Base-by-base conservation (phyloP, 2,329 filamentous ascomycete species). In the Penicillium sp. region DNA sequence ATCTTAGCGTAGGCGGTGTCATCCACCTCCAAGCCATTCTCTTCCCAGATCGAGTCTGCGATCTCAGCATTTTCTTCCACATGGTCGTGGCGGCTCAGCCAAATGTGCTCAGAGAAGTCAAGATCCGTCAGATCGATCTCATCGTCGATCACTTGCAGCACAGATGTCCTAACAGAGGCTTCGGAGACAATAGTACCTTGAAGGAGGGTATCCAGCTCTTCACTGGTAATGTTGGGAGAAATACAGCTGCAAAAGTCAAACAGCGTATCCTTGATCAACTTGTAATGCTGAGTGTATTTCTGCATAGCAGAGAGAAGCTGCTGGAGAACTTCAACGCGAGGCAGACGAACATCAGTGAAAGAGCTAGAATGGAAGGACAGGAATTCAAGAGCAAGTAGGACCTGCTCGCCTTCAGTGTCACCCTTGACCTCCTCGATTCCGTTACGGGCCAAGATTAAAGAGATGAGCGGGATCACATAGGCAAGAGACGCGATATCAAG, bases 121-220 rank as follows among this genome's bases (percentile, higher is more conserved):
- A 90, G 76, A 42, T 96, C 90, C 46, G 85, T 90, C 74, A 98
- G 80, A 65, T 97, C 91, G 37, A 98, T 82, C 55, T 97, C 90
- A 16, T 88, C 82, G 62, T 89, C 89, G 59, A 97, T 91, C 6
- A 87, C 87, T 68, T 96, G 91, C 32, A 98, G 73, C 6, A 91
- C 85, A 4, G 90, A 85, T 11, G 86, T 88, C 49, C 93, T 81
- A 28, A 97, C 89, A 39, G 86, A 80, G 6, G 81, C 74, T 61
- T 96, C 84, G 2, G 88, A 76, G 10, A 94, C 87, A 55, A 93
- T 89, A 0, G 80, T 76, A 29, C 90, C 93, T 51, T 81, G 79
- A 9, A 89, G 79, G n/a, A 97, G 77, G 13, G 87, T 80, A 9
- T 75, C 71, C 46, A 93, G 84, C 69, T 98, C 94, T 1, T 78